Evolutionary conservation across 805 yeast genomes (phyloP).

Genomic region (Hanseniaspora nectarophila): DNA sequence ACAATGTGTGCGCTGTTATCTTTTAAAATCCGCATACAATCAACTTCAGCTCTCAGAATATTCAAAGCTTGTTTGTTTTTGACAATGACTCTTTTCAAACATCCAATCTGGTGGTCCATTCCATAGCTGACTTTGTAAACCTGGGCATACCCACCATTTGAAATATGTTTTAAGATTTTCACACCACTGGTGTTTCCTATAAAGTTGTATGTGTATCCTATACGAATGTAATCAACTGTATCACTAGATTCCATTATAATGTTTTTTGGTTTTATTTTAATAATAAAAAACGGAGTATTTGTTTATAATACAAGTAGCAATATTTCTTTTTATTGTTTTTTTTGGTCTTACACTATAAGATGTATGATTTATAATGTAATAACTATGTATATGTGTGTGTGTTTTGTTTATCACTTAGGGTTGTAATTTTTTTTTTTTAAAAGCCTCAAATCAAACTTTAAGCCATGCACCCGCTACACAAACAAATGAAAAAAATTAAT

Average conservation of each 20-base stretch:
- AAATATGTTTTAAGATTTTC: constrained; percentile 51
- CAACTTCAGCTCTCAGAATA: constrained; percentile 84
- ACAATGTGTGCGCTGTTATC: constrained; percentile 67
- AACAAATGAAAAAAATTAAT: neutral
- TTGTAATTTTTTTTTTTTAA: too few species aligned
- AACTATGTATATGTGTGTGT: too few species aligned
- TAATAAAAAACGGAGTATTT: too few species aligned
- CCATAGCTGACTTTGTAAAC: constrained; percentile 66
- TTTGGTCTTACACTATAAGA: too few species aligned
- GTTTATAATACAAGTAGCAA: too few species aligned
- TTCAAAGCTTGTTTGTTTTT: constrained; percentile 80
- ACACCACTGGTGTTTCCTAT: constrained; percentile 13
- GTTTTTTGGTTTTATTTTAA: too few species aligned
- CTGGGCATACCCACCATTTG: constrained; percentile 93
- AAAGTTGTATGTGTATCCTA: constrained; percentile 13
- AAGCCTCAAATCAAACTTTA: too few species aligned
- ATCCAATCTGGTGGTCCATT: constrained; percentile 49
- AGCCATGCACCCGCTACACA: neutral
- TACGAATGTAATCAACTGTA: constrained; percentile 1
- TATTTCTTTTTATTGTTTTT: too few species aligned
- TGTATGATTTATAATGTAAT: too few species aligned
- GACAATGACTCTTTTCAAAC: constrained; percentile 88
- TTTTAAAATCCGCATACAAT: constrained; percentile 81
- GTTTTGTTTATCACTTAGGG: too few species aligned
- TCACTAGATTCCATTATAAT: constrained; percentile 9